phyloP scores from a whole-genome alignment of 352 stramenopile species.

The Globisporangium irregulare region DNA sequence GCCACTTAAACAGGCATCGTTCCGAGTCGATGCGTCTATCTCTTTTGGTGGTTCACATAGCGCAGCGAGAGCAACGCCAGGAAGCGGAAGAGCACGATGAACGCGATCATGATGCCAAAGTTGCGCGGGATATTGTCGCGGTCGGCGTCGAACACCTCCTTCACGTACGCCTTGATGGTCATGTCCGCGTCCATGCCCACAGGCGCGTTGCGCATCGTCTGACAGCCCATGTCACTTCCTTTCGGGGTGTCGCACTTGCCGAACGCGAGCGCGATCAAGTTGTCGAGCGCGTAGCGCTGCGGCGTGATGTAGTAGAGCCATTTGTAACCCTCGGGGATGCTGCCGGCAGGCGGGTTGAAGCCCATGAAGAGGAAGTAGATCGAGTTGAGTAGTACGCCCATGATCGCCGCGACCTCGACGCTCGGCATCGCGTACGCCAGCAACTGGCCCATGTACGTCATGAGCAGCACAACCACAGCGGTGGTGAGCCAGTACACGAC shows the following conservation, averaged over 20 bases:
- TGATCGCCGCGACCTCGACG: conserved; percentile 22
- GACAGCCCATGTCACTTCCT: conserved; percentile 11
- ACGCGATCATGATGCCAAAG: conserved; percentile 23
- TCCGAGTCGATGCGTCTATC: conserved; percentile 6
- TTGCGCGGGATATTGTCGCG: conserved; percentile 19
- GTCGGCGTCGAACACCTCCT: conserved; percentile 20
- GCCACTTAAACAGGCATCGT: not conserved
- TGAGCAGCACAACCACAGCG: conserved; percentile 19
- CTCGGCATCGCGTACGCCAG: conserved; percentile 21
- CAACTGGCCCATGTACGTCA: conserved; percentile 26
- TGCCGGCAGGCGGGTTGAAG: conserved; percentile 16
- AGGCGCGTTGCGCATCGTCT: conserved; percentile 13
- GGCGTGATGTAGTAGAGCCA: conserved; percentile 28
- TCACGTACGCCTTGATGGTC: conserved; percentile 23
- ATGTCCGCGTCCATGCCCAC: conserved; percentile 6
- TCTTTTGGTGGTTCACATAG: conserved; percentile 27
- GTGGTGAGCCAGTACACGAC: conserved; percentile 21
- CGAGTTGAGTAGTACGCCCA: conserved; percentile 26
- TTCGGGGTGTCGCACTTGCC: conserved; percentile 9
- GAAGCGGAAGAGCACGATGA: conserved; percentile 24
- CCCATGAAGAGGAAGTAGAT: conserved; percentile 28
- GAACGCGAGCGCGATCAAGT: conserved; percentile 10
- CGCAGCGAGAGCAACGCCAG: conserved; percentile 22
- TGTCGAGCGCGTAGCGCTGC: conserved; percentile 14
- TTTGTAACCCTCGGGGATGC: conserved; percentile 22